Evolutionary conservation across 2,329 filamentous ascomycete species (phyloP), one percentile per base, ranked within the genome.

Genomic region (Hymenoscyphus repandus): DNA sequence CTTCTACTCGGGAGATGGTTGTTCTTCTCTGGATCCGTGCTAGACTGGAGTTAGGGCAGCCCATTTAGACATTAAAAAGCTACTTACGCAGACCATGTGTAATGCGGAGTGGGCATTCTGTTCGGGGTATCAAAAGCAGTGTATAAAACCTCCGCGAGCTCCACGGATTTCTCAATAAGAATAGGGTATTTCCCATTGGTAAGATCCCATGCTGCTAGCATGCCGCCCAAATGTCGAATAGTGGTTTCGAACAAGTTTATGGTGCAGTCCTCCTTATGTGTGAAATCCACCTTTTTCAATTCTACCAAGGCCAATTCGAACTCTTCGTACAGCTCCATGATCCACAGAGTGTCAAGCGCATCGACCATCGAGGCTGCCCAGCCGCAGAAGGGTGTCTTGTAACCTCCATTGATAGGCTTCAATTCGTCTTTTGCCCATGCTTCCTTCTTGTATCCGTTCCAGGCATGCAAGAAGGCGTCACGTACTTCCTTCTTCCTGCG

Each of bases 341-440:
- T 90, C 86, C 87, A 95, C 2, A 95, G 73, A 0, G 89, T 91
- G 64, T 95, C 90, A 47, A 92, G 71, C 1, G 80, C 74, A 70
- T 96, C 90, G 4, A 96, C 87, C 55, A 96, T 67, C 0, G 90
- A 93, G 5, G 90, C 90, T n/a, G 87, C 88, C 90, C 90, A 96
- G 38, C 87, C 89, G 63, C 89, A 92, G 68, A 96, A 97, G 0
- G 90, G 88, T 62, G 96, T 85, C 30, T 81, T 81, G 56, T 72
- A 80, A 5, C 71, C 73, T 51, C 83, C 84, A 30, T 78, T 78
- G 10, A 92, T 72, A 1, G 92, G 92, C 44, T 70, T 77, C n/a
- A 97, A 72, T 70, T 97, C 92, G 65, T 97, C 92, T 58, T 93
- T 86, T 56, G 82, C 81, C 82, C 88, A 93, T 9, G 90, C 92